These are phyloP conservation scores for Chimonanthus praecox DNA, from an alignment of 164 flowering plant species.

Conservation along the genomic window DNA sequence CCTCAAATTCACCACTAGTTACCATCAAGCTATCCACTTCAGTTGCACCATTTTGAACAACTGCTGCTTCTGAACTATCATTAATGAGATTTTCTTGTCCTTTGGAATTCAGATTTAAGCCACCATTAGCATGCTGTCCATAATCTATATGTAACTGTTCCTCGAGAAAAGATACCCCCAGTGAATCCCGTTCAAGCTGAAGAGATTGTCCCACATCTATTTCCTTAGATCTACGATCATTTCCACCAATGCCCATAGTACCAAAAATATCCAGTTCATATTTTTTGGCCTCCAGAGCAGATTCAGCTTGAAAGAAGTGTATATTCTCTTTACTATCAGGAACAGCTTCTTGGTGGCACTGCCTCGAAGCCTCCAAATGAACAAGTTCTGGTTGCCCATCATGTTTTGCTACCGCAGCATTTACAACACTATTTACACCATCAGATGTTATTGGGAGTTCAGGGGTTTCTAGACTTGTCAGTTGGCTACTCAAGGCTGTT, in stretches of 20 bases:
- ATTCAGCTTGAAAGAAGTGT: constrained; percentile 15
- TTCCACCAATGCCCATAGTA: neutral
- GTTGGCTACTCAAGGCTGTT: constrained; percentile 11
- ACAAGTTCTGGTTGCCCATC: constrained; percentile 14
- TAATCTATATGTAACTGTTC: neutral
- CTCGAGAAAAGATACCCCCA: neutral
- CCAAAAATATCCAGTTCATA: constrained; percentile 3
- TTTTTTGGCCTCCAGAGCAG: constrained; percentile 9
- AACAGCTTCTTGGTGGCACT: constrained; percentile 14
- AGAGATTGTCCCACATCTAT: constrained; percentile 2
- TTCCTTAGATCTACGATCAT: neutral
- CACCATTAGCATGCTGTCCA: neutral
- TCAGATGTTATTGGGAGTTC: constrained; percentile 19
- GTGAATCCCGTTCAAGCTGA: neutral
- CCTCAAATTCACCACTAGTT: constrained; percentile 12
- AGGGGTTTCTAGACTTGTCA: neutral
- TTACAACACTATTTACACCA: constrained; percentile 12
- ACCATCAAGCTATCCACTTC: constrained; percentile 14
- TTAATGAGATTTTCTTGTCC: neutral
- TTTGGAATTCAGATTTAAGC: neutral
- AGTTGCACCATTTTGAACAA: constrained; percentile 1
- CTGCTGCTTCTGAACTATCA: neutral
- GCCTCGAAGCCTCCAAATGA: constrained; percentile 17
- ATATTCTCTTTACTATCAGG: constrained; percentile 10
- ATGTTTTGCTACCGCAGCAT: constrained; percentile 6